Evolutionary conservation across 2,329 filamentous ascomycete species (phyloP), one percentile per base, ranked within the genome.

Genomic region (Cercospora sojina): DNA sequence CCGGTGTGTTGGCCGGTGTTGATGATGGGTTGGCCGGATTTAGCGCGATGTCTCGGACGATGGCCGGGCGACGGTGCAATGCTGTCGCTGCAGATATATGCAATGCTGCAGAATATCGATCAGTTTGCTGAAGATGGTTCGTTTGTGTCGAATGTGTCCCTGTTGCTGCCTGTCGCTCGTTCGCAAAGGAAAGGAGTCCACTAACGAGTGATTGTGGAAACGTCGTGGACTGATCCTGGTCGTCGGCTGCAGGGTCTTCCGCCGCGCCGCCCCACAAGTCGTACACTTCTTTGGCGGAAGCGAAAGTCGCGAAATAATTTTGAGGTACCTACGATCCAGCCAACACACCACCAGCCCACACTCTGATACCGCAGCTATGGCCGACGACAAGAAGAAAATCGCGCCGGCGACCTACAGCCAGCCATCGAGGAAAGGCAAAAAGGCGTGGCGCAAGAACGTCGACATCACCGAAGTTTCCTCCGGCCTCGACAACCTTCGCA

Each of bases 361-460:
- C n/a, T 9, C 23, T 13, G 4, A 31, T 31, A 13, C 29, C 12
- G 53, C 29, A 35, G 35, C 38, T 10, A 70, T 71, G 64, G 66
- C 66, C 6, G 64, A 65, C 55, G 58, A 61, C 29, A 63, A 63
- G 32, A 72, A 57, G 23, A 65, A 64, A 12, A 80, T 84, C 38
- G 90, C 91, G 18, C 93, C 93, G 10, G 88, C 89, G 69, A 92
- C 96, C 72, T 88, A 90, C 80, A 93, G 87, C 70, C 95, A 99
- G 79, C 88, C 93, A 27, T 98, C 94, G 5, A 87, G 95, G 77
- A 99, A 99, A 79, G 95, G 96, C 74, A 98, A 98, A 82, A 98
- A 96, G 83, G 94, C 95, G 32, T 99, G 95, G 95, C 87, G 95
- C 77, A 99, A 98, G 80, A 97, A 99, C 81, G 92, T 99, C 79